Conservation (phyloP, 805 yeast species). For the Cyberlindnera japonica region DNA sequence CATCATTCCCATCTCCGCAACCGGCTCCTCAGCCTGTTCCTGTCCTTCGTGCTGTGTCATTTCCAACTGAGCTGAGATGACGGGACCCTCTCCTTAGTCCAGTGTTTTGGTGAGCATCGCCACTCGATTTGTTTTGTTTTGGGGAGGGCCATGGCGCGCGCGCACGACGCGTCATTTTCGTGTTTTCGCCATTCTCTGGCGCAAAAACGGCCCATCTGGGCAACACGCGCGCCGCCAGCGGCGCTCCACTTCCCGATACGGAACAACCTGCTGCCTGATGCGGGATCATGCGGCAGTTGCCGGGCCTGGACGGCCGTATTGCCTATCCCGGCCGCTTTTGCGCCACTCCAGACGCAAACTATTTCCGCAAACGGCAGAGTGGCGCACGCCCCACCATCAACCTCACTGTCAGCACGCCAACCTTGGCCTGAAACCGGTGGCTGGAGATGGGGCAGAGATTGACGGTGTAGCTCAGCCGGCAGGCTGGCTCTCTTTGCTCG, state of each 20-base stretch:
- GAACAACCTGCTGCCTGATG: not conserved
- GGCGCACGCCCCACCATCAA: no score
- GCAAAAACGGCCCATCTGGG: not conserved
- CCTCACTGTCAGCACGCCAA: no score
- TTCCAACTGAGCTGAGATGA: no score
- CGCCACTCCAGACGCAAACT: not conserved
- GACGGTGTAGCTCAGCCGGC: no score
- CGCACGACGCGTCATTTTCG: conserved; percentile 4
- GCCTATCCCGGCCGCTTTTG: not conserved
- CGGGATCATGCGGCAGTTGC: not conserved
- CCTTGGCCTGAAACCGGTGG: no score
- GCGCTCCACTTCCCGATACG: not conserved
- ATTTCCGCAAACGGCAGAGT: not conserved
- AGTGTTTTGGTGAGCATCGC: no score
- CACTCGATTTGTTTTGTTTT: conserved; percentile 7
- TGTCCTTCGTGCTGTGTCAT: conserved; percentile 16
- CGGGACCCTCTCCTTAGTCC: no score
- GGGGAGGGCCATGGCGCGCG: conserved; percentile 1
- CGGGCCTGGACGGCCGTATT: not conserved
- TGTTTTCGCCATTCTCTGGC: conserved; percentile 7
- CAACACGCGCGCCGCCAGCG: no score
- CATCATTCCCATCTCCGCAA: conserved; percentile 15
- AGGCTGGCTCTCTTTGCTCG: no score
- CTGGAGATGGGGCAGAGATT: no score
- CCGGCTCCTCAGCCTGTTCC: conserved; percentile 14